Conservation (phyloP, 108 stramenopile genomes). For the Nannochloropsis gaditana region DNA sequence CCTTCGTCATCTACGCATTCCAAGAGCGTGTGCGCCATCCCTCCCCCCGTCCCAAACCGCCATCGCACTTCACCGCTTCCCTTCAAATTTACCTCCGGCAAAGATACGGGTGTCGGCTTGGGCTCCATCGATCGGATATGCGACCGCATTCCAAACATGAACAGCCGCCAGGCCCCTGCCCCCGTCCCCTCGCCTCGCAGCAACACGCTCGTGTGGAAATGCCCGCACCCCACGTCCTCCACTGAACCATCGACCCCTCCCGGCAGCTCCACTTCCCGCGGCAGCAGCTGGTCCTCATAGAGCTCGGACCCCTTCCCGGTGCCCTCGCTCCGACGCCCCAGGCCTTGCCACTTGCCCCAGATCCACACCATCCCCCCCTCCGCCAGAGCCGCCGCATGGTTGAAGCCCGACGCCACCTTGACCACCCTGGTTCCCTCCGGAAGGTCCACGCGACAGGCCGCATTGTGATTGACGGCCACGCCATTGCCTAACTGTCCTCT, state of each 20-base stretch:
- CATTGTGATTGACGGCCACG: background rate
- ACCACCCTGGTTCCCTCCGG: background rate
- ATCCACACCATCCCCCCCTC: background rate
- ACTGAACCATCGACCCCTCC: background rate
- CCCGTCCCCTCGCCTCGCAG: background rate
- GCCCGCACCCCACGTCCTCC: background rate
- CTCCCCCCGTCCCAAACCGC: background rate
- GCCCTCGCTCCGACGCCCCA: background rate
- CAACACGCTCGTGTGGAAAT: background rate
- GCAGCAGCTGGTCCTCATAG: background rate
- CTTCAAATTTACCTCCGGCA: background rate
- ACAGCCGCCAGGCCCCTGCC: background rate
- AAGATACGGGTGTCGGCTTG: background rate
- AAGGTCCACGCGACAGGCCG: background rate
- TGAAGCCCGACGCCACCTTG: background rate
- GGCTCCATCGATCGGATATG: background rate
- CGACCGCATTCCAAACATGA: background rate
- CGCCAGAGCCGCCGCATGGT: background rate
- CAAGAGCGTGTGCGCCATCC: background rate
- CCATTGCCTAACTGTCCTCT: background rate
- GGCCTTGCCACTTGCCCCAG: background rate
- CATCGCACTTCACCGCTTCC: background rate
- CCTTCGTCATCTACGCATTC: background rate
- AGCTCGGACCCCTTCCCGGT: background rate
- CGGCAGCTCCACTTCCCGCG: background rate